Evolutionary conservation across 106 monocot genomes (phyloP).

Genomic region (Phalaenopsis equestris): DNA sequence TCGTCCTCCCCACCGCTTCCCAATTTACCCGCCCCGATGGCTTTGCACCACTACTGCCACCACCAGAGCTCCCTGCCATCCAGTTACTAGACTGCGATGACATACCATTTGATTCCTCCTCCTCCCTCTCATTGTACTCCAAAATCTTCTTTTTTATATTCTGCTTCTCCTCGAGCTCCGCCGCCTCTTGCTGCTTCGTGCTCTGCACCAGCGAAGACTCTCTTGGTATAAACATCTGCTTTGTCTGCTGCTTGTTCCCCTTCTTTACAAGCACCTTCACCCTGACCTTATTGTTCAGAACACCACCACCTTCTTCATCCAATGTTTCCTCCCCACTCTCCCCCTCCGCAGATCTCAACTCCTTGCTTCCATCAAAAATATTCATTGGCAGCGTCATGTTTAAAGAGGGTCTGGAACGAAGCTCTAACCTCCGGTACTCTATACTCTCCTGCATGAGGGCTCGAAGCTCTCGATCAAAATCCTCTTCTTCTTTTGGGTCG

Average conservation of each 20-base stretch:
- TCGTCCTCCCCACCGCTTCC: constrained; percentile 42
- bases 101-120: constrained; percentile 70
- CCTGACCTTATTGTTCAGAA: constrained; percentile 40
- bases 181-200: constrained; percentile 86
- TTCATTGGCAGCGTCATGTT: constrained; percentile 99
- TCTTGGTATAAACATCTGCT: constrained; percentile 79
- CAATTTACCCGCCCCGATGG: constrained; percentile 44
- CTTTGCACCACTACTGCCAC: constrained; percentile 2
- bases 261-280: constrained; percentile 91
- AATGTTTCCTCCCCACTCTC: constrained; percentile 88
- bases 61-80: constrained; percentile 30
- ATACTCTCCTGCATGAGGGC: constrained; percentile 93
- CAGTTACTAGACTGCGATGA: constrained; percentile 37
- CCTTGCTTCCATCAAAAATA: constrained; percentile 76
- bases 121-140: constrained; percentile 97
- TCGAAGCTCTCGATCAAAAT: constrained; percentile 82
- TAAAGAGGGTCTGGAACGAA: constrained; percentile 54
- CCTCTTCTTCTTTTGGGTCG: constrained; percentile 81
- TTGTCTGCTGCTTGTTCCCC: constrained; percentile 94
- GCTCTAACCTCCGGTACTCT: constrained; percentile 73
- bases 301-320: constrained; percentile 63
- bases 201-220: constrained; percentile 81
- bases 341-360: constrained; percentile 37
- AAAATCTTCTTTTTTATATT: constrained; percentile 80
- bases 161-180: constrained; percentile 92